Conservation (phyloP, 805 yeast species). For the Kluyveromyces lactis region DNA sequence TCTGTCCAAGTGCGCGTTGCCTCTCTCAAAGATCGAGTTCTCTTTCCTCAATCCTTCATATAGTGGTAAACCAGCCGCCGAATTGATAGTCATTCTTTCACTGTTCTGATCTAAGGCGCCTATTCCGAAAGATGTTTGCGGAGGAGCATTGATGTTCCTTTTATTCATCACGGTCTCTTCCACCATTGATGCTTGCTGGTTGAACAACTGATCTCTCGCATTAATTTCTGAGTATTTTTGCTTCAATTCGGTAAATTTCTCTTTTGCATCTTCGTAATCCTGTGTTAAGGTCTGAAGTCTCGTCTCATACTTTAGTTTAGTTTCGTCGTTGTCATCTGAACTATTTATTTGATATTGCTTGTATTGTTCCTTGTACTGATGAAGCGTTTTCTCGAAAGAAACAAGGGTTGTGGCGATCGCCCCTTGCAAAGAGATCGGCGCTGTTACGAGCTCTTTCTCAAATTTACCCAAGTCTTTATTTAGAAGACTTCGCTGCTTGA, state of each 20-base stretch:
- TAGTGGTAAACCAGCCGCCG: slow-evolving; percentile 30
- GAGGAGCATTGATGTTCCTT: slow-evolving; percentile 20
- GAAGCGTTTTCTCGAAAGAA: slow-evolving; percentile 65
- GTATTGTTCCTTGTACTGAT: slow-evolving; percentile 38
- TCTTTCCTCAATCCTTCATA: slow-evolving; percentile 68
- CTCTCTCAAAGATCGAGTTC: slow-evolving; percentile 50
- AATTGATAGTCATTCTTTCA: background rate
- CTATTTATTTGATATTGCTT: slow-evolving; percentile 42
- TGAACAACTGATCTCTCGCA: slow-evolving; percentile 22
- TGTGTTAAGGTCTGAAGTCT: slow-evolving; percentile 51
- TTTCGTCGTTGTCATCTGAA: slow-evolving; percentile 11
- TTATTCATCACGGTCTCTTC: slow-evolving; percentile 23
- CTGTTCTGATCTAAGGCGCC: slow-evolving; percentile 26
- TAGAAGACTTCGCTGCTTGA: slow-evolving; percentile 71
- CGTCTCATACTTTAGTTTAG: slow-evolving; percentile 40
- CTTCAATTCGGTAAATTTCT: slow-evolving; percentile 31
- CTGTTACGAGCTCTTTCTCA: slow-evolving; percentile 49
- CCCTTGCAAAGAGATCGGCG: slow-evolving; percentile 72
- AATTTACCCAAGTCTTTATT: slow-evolving; percentile 61
- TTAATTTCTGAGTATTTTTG: slow-evolving; percentile 16
- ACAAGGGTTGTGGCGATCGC: slow-evolving; percentile 51
- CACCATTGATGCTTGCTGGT: slow-evolving; percentile 18
- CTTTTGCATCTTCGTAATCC: slow-evolving; percentile 26
- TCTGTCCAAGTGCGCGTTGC: slow-evolving; percentile 78
- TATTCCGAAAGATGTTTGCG: background rate